Percentiles rank a stretch among this genome's conserved stretches.
These are phyloP conservation scores for Datura wrightii DNA, from an alignment of 257 asterid genomes.

Conservation along the genomic window DNA sequence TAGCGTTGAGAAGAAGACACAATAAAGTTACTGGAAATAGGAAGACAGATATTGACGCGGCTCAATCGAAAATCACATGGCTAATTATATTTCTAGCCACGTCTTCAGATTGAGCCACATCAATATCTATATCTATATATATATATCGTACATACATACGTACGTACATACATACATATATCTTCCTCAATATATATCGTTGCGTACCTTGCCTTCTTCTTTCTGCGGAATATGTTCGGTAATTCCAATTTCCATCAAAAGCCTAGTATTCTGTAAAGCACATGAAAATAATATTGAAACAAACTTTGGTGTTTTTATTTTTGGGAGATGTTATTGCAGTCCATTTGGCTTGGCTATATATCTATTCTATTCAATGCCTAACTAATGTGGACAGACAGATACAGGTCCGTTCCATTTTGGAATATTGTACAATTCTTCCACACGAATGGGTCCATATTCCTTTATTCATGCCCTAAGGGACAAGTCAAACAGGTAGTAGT, in stretches of 20 bases:
- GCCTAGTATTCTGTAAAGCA: background rate
- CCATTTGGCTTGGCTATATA: background rate
- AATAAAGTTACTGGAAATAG: background rate
- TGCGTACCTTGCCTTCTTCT: no score
- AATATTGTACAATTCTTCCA: background rate
- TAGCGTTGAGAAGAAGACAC: background rate
- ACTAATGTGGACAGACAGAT: background rate
- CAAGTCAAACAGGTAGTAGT: slow-evolving; percentile 3
- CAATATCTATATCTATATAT: background rate
- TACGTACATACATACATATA: no score
- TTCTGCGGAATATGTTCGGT: no score
- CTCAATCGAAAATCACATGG: slow-evolving; percentile 25
- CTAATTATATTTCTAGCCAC: background rate
- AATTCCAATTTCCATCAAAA: background rate
- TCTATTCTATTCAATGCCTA: background rate
- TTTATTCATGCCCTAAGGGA: background rate
- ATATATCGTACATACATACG: no score
- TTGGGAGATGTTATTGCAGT: background rate
- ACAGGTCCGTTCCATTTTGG: background rate
- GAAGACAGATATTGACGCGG: slow-evolving; percentile 32
- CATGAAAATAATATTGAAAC: background rate
- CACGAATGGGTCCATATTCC: slow-evolving; percentile 4
- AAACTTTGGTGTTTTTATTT: background rate
- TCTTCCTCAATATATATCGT: no score
- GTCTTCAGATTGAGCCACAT: slow-evolving; percentile 28